Percentiles rank a stretch among this genome's conserved stretches.
Conservation (phyloP, 2,329 filamentous ascomycete species). For the Leptographium lundbergii region DNA sequence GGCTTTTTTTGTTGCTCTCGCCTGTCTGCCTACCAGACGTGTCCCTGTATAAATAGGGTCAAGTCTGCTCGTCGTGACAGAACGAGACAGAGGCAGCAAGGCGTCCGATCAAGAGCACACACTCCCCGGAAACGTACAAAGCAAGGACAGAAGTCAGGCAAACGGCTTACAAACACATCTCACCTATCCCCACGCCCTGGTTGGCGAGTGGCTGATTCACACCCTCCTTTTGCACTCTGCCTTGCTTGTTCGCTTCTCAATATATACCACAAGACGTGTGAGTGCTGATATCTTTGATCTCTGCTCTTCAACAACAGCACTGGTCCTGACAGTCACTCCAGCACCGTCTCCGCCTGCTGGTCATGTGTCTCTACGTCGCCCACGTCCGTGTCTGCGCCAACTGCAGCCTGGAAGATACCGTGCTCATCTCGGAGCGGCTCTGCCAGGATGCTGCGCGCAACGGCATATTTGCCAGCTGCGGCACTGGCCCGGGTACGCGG, state of each 20-base stretch:
- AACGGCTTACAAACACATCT: background rate
- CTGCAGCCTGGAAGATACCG: constrained; percentile 24
- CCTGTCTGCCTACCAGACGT: background rate
- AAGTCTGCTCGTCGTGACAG: background rate
- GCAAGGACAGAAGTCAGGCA: too few species aligned
- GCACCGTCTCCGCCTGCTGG: background rate
- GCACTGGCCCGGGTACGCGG: constrained; percentile 19
- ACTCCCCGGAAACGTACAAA: background rate
- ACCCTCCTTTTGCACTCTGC: background rate
- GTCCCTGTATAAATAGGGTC: background rate
- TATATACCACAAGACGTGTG: background rate
- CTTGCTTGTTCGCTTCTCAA: background rate
- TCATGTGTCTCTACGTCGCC: constrained; percentile 27
- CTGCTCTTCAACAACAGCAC: background rate
- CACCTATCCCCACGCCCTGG: background rate
- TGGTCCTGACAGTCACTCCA: background rate
- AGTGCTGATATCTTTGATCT: background rate
- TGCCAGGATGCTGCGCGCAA: constrained; percentile 20
- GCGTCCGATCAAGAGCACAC: too few species aligned
- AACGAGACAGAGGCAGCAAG: background rate
- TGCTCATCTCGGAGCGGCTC: constrained; percentile 27
- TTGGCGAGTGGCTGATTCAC: background rate
- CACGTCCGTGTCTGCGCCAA: constrained; percentile 24
- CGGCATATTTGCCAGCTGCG: constrained; percentile 26
- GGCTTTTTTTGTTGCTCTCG: background rate